Evolutionary conservation across 257 asterid genomes (phyloP).

Genomic region (Nicotiana obtusifolia): DNA sequence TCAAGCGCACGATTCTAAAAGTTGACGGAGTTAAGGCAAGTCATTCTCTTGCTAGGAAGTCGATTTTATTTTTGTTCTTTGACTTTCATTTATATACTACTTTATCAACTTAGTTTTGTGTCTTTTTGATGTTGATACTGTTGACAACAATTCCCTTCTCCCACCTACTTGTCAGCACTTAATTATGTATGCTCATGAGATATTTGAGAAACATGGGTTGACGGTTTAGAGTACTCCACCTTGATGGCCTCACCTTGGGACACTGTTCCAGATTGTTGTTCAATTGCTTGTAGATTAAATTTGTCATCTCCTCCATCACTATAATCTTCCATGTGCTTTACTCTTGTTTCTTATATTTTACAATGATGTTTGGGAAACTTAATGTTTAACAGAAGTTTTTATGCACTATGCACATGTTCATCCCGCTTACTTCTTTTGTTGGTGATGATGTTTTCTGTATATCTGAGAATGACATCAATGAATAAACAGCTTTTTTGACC

Average conservation of each 20-base stretch:
- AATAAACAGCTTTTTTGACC: constrained; percentile 18
- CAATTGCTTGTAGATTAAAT: background rate
- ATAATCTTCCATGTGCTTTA: background rate
- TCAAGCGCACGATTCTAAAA: constrained; percentile 58
- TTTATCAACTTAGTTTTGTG: constrained; percentile 5
- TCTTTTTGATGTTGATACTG: constrained; percentile 4
- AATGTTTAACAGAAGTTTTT: background rate
- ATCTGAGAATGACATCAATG: background rate
- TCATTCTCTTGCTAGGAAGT: constrained; percentile 8
- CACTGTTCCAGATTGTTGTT: background rate
- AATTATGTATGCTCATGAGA: background rate
- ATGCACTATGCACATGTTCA: background rate
- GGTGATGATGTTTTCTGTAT: background rate
- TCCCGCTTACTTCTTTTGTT: background rate
- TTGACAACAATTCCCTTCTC: background rate
- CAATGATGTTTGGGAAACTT: background rate
- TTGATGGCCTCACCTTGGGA: background rate
- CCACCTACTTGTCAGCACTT: background rate
- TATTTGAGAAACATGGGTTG: background rate
- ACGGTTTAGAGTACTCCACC: background rate
- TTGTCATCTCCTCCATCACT: background rate
- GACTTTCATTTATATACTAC: background rate
- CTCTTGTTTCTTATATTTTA: background rate
- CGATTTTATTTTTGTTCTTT: background rate
- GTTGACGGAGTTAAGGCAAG: constrained; percentile 95